Evolutionary conservation across 2,329 filamentous ascomycete species (phyloP), one percentile per base, ranked within the genome.

Genomic region (Botrytis tulipae): DNA sequence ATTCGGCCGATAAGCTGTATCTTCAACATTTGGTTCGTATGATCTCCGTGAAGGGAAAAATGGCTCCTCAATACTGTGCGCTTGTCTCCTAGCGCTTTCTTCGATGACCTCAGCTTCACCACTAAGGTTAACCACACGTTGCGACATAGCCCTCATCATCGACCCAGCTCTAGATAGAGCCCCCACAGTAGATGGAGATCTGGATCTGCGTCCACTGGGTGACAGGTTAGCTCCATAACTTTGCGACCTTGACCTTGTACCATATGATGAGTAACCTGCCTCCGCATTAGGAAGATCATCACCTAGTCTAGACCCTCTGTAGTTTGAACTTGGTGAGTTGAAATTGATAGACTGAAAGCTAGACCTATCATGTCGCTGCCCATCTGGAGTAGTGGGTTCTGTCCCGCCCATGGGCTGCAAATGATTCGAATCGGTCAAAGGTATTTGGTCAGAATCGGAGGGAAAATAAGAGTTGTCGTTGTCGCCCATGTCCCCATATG

Each of bases 101-200:
- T 97, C 94, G 25, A 95, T 86, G 32, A 93, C 84, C 78, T 98
- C 93, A 7, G 91, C 92, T 79, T 98, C 96, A 80, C 97, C 97
- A 83, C 94, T 97, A 78, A 99, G 89, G 80, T 98, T 98, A 80
- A 99, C 96, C 73, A 99, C 95, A 85, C 96, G 93, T 84, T 98
- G 95, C 46, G 97, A 98, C 90, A 99, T 97, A 75, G 90, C 90
- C 76, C 92, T 89, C 82, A 95, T 89, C 78, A 94, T 93, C 14
- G 92, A 93, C 62, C 92, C 89, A 75, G 92, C 92, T 77, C 90
- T 87, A 37, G 87, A 88, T 70, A 95, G 82, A 29, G 92, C 91
- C 40, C 88, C 88, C 18, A 88, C 86, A 29, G 90, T 91, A 2
- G 91, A 90, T 57, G 91, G 85, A 61, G 91, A 92, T 62, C 87